Conservation (phyloP, 140 eudicot species). For the Senecio squalidus region DNA sequence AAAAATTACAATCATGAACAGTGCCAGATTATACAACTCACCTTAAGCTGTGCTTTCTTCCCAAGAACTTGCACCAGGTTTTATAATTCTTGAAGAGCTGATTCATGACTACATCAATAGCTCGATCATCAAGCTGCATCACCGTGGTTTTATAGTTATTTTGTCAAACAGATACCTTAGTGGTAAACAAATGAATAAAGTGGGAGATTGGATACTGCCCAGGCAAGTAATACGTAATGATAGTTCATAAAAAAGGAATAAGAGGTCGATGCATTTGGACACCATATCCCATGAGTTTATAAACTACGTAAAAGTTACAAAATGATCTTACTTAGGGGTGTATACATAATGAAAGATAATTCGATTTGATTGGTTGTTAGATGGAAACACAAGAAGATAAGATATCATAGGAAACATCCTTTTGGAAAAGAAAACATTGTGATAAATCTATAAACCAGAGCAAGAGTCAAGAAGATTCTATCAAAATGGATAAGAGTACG, state of each 20-base stretch:
- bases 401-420: constrained; percentile 7
- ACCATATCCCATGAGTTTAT: constrained; percentile 7
- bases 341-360: constrained; percentile 6
- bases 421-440: not conserved
- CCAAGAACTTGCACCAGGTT: constrained; percentile 98
- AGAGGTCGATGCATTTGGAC: constrained; percentile 15
- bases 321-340: constrained; percentile 14
- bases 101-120: constrained; percentile 72
- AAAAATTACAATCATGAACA: constrained; percentile 13
- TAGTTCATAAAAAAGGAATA: constrained; percentile 4
- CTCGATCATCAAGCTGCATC: constrained; percentile 90
- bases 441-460: constrained; percentile 16
- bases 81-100: constrained; percentile 92
- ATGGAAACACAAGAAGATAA: constrained; percentile 12
- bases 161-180: constrained; percentile 8
- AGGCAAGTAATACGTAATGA: constrained; percentile 5
- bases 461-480: constrained; percentile 22
- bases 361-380: constrained; percentile 7
- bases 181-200: not conserved
- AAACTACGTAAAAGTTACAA: constrained; percentile 8
- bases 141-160: constrained; percentile 14
- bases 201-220: too few relatives aligned
- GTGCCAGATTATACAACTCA: constrained; percentile 24
- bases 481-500: constrained; percentile 18
- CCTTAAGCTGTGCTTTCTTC: constrained; percentile 91